Conservation (phyloP, 306 rosid genomes). For the Mucuna pruriens region DNA sequence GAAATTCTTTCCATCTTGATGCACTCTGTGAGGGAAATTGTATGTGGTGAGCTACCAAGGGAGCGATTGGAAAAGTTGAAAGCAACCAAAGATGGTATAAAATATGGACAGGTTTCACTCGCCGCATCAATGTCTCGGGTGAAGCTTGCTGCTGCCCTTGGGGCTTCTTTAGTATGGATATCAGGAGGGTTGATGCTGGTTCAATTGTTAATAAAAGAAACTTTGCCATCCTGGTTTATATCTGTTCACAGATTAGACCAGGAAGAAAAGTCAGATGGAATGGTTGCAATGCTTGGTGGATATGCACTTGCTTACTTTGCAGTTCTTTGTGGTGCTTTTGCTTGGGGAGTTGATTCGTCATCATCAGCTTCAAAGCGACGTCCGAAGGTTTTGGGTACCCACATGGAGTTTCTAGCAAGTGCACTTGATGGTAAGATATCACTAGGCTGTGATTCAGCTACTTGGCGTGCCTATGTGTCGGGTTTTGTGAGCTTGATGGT, state of each 20-base stretch:
- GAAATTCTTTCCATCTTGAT: conserved; percentile 80
- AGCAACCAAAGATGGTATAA: conserved; percentile 52
- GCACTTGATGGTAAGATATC: conserved; percentile 94
- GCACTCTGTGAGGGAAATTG: conserved; percentile 79
- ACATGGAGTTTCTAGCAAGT: conserved; percentile 94
- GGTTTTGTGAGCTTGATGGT: conserved; percentile 90
- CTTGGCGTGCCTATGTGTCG: conserved; percentile 89
- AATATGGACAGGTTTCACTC: conserved; percentile 70
- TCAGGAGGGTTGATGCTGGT: conserved; percentile 82
- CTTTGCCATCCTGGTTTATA: conserved; percentile 94
- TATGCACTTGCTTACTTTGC: conserved; percentile 89
- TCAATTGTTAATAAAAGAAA: conserved; percentile 82
- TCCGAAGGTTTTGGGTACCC: conserved; percentile 72
- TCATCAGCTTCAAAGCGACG: conserved; percentile 84
- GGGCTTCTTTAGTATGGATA: conserved; percentile 87
- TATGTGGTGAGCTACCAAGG: conserved; percentile 53
- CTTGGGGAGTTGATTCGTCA: conserved; percentile 92
- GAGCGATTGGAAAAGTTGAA: conserved; percentile 54
- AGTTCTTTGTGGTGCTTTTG: conserved; percentile 82
- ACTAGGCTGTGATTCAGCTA: conserved; percentile 83
- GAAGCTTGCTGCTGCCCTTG: conserved; percentile 92
- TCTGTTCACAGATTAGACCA: conserved; percentile 69
- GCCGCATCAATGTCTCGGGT: conserved; percentile 75
- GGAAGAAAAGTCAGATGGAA: conserved; percentile 68
- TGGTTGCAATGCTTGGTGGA: conserved; percentile 86